Evolutionary conservation across 495 filamentous ascomycete genomes (phyloP).

Genomic region (Bacidia rubella): DNA sequence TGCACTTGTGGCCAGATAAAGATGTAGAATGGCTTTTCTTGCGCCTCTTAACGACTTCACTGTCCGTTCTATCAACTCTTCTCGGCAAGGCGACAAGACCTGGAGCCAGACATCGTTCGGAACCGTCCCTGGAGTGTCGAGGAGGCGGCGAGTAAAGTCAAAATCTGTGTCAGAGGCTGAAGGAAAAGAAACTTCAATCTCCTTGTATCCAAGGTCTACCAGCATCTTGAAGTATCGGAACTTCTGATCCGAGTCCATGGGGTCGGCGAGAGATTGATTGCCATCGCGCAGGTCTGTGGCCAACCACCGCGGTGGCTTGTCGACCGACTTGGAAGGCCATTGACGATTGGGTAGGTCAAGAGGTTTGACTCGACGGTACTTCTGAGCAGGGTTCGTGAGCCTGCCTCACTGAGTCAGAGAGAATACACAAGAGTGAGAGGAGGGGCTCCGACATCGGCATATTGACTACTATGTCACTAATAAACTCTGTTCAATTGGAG

Average conservation of each 20-base stretch:
- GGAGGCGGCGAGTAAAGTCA: constrained; percentile 80
- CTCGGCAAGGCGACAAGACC: constrained; percentile 83
- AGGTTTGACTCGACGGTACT: constrained; percentile 72
- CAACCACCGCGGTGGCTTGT: constrained; percentile 74
- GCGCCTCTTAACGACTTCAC: constrained; percentile 80
- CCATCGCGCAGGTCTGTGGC: constrained; percentile 77
- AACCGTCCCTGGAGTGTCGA: constrained; percentile 73
- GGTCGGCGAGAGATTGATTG: constrained; percentile 77
- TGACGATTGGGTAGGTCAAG: constrained; percentile 70
- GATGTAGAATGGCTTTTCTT: constrained; percentile 93
- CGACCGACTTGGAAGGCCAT: constrained; percentile 75
- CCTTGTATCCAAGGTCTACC: constrained; percentile 86
- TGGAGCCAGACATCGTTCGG: constrained; percentile 95
- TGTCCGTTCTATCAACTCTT: constrained; percentile 82
- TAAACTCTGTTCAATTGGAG: neutral
- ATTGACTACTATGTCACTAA: neutral
- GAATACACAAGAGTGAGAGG: neutral
- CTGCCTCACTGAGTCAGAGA: constrained; percentile 28
- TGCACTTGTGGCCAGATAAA: constrained; percentile 89
- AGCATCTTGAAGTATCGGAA: constrained; percentile 92
- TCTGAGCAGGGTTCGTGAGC: constrained; percentile 88
- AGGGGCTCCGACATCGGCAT: neutral
- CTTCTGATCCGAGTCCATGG: constrained; percentile 82
- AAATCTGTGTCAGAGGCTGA: constrained; percentile 90
- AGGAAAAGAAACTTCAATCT: constrained; percentile 95